Evolutionary conservation across 1,284 basidiomycete genomes (phyloP), one percentile per base, ranked within the genome.

Genomic region (Exsudoporus floridanus): DNA sequence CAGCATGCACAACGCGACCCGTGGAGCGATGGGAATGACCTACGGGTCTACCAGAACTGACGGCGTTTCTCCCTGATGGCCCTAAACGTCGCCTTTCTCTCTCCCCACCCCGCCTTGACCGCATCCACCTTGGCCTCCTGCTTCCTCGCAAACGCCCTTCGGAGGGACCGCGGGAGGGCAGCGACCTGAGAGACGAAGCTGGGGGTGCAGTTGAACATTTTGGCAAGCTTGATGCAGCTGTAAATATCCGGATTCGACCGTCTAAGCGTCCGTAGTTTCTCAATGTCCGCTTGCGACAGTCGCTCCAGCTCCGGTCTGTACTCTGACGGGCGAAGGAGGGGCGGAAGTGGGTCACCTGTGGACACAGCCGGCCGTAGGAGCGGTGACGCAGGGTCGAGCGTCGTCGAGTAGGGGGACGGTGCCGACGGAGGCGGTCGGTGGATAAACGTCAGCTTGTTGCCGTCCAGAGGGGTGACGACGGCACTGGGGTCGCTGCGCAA

Each of bases 391-490:
- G 88, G 89, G 14, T 77, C 74, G 9, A 82, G 81, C 3, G 82
- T 84, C 53, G 83, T 79, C 18, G 88, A 91, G 54, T 78, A 73
- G 6, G 88, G 87, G 14, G 87, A 77, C 5, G 86, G 83, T 9
- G 82, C 78, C 3, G 84, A 81, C 0, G 88, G 86, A 0, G 88
- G 89, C 25, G 86, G 86, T 39, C 89, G 83, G 66, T 88, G 86
- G 55, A 91, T 83, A 66, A 91, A 90, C 1, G 86, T 88, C 50
- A 88, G 67, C 55, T 76, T 72, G 50, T 79, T 77, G 53, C 81
- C 81, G 5, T 77, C 69, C 38, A 89, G 71, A 10, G 75, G 57
- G n/a, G 80, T 79, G 58, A 84, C 79, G 31, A 73, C 70, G 33
- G 82, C 83, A 40, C 78, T 75, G 16, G 82, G 77, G 55, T 78